Base-by-base conservation (phyloP, 345 rosid genomes). In the Turritis glabra region DNA sequence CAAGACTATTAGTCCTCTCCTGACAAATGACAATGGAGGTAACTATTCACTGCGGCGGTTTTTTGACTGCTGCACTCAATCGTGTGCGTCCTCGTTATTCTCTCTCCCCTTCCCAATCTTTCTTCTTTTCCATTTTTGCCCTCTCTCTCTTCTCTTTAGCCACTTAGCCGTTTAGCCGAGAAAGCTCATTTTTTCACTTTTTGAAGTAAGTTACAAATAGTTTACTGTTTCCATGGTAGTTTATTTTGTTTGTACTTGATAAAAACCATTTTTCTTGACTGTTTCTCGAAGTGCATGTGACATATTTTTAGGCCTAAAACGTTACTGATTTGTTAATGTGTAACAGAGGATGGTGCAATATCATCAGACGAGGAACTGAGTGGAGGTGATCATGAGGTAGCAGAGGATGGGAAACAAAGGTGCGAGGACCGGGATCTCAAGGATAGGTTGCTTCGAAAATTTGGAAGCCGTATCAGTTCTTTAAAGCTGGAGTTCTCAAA, bases 401-500 rank as follows among this genome's bases (percentile, higher is more conserved):
- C 48, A 48, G 81, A 84, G 3, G 87, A 85, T 51, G 85, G 81
- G 17, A 84, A 79, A 76, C 77, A 75, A 12, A 71, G 85, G 54
- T 79, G 84, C 6, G 91, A 87, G 29, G 93, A 87, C 46, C 81
- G 84, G 41, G 86, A 85, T 64, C 87, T 91, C 14, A 91, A 91
- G 69, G 87, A 85, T 50, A 81, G 80, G 50, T 78, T 91, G 33
- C 52, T 89, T 1, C 85, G 88, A 12, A 89, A 80, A 71, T 91
- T 86, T 23, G 93, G 95, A 29, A 84, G 97, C 54, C 91, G 84
- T 75, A 81, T 91, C 17, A 83, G 96, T 71, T 82, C 87, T 46
- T 83, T 91, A 64, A 89, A 89, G 80, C 81, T 89, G 32, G 95
- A 91, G 77, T 89, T 91, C 23, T 89, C 96, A 2, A 91, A 89